phyloP scores from a whole-genome alignment of 169 alveolate genomes.

The Cryptosporidium ryanae region DNA sequence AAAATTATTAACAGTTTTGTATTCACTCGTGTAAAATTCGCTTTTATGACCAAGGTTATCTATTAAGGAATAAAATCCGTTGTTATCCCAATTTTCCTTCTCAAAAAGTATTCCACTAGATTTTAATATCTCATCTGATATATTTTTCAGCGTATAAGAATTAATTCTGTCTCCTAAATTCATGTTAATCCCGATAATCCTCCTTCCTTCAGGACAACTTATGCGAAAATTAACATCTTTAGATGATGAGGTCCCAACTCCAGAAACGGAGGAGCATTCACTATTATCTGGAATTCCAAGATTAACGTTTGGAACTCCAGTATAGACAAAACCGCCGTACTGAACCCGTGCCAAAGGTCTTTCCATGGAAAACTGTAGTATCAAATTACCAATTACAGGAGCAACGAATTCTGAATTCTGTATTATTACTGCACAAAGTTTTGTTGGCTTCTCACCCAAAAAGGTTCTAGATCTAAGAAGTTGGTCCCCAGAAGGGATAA shows the following conservation, averaged over 20 bases:
- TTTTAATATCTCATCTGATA: slow-evolving; percentile 16
- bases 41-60: slow-evolving; percentile 6
- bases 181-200: slow-evolving; percentile 60
- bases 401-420: slow-evolving; percentile 15
- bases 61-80: not conserved
- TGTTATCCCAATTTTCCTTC: not conserved
- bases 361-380: slow-evolving; percentile 15
- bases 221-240: slow-evolving; percentile 22
- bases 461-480: slow-evolving; percentile 37
- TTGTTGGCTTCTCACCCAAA: slow-evolving; percentile 44
- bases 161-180: slow-evolving; percentile 35
- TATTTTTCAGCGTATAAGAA: slow-evolving; percentile 4
- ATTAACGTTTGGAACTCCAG: slow-evolving; percentile 36
- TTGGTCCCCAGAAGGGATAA: slow-evolving; percentile 35
- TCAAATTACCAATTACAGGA: slow-evolving; percentile 56
- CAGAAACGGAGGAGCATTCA: slow-evolving; percentile 23
- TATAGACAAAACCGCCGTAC: slow-evolving; percentile 42
- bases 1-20: slow-evolving; percentile 37
- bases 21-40: not conserved
- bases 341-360: slow-evolving; percentile 16
- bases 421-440: slow-evolving; percentile 48
- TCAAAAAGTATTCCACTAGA: not conserved
- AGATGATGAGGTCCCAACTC: slow-evolving; percentile 24
- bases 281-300: slow-evolving; percentile 8
- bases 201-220: slow-evolving; percentile 38